These are phyloP conservation scores for Blastomyces emzantsi DNA, from an alignment of 2,329 filamentous ascomycete species.

Conservation along the genomic window DNA sequence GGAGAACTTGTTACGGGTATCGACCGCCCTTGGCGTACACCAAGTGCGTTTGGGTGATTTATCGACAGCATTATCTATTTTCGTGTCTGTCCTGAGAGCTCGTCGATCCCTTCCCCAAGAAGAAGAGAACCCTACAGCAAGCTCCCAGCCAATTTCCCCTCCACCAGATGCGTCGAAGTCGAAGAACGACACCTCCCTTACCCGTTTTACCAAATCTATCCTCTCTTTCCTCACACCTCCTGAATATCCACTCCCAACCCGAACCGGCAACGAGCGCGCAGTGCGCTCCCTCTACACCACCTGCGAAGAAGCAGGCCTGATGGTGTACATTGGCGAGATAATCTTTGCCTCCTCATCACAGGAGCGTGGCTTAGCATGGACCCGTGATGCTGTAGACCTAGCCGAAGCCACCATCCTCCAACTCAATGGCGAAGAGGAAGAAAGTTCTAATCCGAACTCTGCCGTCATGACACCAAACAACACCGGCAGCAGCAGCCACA, in stretches of 20 bases:
- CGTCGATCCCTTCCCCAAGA: slow-evolving; percentile 50
- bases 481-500: background rate
- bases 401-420: slow-evolving; percentile 55
- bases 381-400: slow-evolving; percentile 72
- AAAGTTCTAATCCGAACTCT: slow-evolving; percentile 7
- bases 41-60: slow-evolving; percentile 61
- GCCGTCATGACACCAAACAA: background rate
- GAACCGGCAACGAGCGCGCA: slow-evolving; percentile 60
- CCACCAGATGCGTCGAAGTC: slow-evolving; percentile 9
- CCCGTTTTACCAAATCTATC: slow-evolving; percentile 35
- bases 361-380: slow-evolving; percentile 77
- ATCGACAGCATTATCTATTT: slow-evolving; percentile 65
- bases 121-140: slow-evolving; percentile 20
- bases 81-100: slow-evolving; percentile 74
- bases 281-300: slow-evolving; percentile 54
- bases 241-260: slow-evolving; percentile 59
- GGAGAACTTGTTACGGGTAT: slow-evolving; percentile 62
- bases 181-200: slow-evolving; percentile 22
- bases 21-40: slow-evolving; percentile 71
- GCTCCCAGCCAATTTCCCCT: slow-evolving; percentile 13
- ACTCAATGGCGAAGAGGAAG: slow-evolving; percentile 22
- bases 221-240: slow-evolving; percentile 48
- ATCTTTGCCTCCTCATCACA: slow-evolving; percentile 60
- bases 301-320: slow-evolving; percentile 78
- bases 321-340: slow-evolving; percentile 90